These are phyloP conservation scores for Debaryomycetaceae sp. DNA, from an alignment of 1,139 yeast genomes.

Conservation along the genomic window DNA sequence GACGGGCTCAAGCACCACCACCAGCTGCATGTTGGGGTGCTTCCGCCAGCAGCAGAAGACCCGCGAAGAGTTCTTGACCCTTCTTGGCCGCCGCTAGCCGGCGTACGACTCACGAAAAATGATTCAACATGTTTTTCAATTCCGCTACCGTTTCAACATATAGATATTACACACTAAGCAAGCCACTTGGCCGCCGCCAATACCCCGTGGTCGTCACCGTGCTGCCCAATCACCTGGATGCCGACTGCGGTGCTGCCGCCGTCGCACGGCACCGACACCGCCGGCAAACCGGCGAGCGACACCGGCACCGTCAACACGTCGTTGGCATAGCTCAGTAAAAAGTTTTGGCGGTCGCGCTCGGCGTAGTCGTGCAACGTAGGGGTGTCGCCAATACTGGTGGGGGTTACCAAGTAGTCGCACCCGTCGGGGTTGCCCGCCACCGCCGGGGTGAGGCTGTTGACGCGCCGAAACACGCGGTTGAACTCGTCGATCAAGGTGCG, in stretches of 20 bases:
- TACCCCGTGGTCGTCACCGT: constrained; percentile 69
- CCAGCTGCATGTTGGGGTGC: constrained; percentile 96
- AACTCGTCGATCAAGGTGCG: constrained; percentile 59
- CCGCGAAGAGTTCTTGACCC: constrained; percentile 90
- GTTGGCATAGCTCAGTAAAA: constrained; percentile 66
- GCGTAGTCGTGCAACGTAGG: constrained; percentile 44
- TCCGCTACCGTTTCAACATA: no score
- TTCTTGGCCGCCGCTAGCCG: constrained; percentile 55
- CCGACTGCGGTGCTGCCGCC: constrained; percentile 37
- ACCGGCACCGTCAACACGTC: constrained; percentile 89
- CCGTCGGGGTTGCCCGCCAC: constrained; percentile 16
- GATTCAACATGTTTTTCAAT: no score
- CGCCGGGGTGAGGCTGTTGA: constrained; percentile 35
- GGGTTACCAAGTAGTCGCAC: constrained; percentile 72
- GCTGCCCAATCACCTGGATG: constrained; percentile 81
- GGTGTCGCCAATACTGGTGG: constrained; percentile 66
- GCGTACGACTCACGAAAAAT: no score
- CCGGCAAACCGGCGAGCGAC: constrained; percentile 87
- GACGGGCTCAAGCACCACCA: constrained; percentile 88
- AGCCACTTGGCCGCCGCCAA: constrained; percentile 36
- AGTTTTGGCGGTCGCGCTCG: constrained; percentile 28
- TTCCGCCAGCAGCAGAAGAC: constrained; percentile 92
- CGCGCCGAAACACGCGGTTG: constrained; percentile 52
- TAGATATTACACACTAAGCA: no score
- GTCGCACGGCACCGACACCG: constrained; percentile 65